Evolutionary conservation across 2,329 filamentous ascomycete genomes (phyloP).

Genomic region (Pleomassaria siparia): DNA sequence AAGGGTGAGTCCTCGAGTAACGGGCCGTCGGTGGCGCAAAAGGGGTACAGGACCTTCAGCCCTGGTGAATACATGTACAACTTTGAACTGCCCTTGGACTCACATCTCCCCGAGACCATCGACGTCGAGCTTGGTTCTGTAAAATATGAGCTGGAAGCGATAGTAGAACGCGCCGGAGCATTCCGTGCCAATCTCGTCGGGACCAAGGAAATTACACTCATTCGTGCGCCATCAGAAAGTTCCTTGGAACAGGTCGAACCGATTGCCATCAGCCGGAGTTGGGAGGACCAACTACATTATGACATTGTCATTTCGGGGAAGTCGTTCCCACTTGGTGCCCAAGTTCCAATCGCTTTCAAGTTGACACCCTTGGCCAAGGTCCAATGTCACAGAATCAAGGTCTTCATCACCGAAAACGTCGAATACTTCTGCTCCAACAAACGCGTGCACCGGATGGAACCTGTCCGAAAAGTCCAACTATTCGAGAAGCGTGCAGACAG

Average conservation of each 20-base stretch:
- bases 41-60: conserved; percentile 83
- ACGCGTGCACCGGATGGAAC: conserved; percentile 80
- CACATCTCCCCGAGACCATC: conserved; percentile 77
- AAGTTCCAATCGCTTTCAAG: conserved; percentile 92
- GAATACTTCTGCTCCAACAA: conserved; percentile 90
- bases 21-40: conserved; percentile 64
- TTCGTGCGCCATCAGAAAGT: conserved; percentile 82
- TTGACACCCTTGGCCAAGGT: conserved; percentile 91
- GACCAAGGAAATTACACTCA: conserved; percentile 77
- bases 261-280: conserved; percentile 88
- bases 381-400: conserved; percentile 88
- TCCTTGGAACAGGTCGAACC: conserved; percentile 90
- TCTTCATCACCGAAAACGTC: conserved; percentile 85
- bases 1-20: conserved; percentile 68
- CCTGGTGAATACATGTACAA: conserved; percentile 73
- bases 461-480: conserved; percentile 78
- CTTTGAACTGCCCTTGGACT: conserved; percentile 83
- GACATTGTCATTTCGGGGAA: conserved; percentile 96
- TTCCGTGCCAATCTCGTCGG: conserved; percentile 88
- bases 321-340: conserved; percentile 84
- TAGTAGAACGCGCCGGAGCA: conserved; percentile 81
- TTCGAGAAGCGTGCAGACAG: conserved; percentile 87
- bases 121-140: conserved; percentile 84
- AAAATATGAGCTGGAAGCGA: conserved; percentile 83
- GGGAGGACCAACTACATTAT: conserved; percentile 94